phyloP scores from a whole-genome alignment of 352 stramenopile species.

The Globisporangium spinosum region DNA sequence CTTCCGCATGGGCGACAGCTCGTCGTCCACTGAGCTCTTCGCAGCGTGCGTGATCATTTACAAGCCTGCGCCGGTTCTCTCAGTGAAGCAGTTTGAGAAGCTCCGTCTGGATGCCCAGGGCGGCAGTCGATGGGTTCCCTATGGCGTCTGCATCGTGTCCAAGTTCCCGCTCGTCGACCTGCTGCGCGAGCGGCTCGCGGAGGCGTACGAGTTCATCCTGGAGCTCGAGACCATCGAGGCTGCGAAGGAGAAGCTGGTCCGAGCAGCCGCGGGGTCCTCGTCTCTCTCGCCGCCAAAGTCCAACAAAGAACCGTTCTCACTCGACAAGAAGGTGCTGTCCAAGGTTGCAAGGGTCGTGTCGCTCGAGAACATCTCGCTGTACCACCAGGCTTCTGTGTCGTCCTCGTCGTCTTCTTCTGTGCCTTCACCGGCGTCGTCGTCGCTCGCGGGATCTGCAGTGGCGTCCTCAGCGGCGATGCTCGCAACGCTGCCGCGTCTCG shows the following conservation, averaged over 20 bases:
- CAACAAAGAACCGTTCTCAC: constrained; percentile 38
- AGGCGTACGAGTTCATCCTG: constrained; percentile 81
- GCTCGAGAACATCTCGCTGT: constrained; percentile 58
- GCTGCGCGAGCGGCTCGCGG: constrained; percentile 70
- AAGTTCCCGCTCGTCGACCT: constrained; percentile 80
- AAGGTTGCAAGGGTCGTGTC: constrained; percentile 71
- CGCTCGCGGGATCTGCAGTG: constrained; percentile 30
- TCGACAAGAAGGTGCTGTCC: constrained; percentile 77
- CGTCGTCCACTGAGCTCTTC: constrained; percentile 66
- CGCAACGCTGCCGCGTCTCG: constrained; percentile 49
- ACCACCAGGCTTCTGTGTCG: constrained; percentile 32
- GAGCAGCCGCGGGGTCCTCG: constrained; percentile 5
- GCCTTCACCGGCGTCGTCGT: constrained; percentile 27
- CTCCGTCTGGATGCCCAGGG: constrained; percentile 41
- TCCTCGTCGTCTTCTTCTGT: constrained; percentile 14
- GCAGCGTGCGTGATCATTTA: constrained; percentile 78
- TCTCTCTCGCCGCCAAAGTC: constrained; percentile 14
- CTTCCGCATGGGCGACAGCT: constrained; percentile 76
- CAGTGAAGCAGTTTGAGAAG: constrained; percentile 54
- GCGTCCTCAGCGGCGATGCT: constrained; percentile 36
- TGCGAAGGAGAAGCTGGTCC: constrained; percentile 25
- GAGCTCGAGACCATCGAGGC: constrained; percentile 58
- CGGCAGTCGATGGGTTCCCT: constrained; percentile 65
- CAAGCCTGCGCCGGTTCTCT: constrained; percentile 63
- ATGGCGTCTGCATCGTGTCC: constrained; percentile 78